Conservation (phyloP, 148 eudicot genomes). For the Salicornia ramosissima region DNA sequence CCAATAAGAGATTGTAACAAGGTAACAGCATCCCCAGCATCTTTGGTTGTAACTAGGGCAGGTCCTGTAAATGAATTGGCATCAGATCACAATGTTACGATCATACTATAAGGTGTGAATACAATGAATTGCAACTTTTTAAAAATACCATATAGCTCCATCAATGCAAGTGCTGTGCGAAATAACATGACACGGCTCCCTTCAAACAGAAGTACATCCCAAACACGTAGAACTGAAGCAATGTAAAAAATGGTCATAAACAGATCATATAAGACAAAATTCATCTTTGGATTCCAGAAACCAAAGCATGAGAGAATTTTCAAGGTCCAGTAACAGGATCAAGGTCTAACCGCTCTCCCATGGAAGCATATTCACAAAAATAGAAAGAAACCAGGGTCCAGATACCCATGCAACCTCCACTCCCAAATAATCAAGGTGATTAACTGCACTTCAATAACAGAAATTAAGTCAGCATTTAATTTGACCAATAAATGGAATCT, state of each 20-base stretch:
- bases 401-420: slow-evolving; percentile 90
- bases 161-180: slow-evolving; percentile 88
- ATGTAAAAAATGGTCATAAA: slow-evolving; percentile 8
- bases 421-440: slow-evolving; percentile 92
- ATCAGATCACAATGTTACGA: neutral
- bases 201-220: slow-evolving; percentile 94
- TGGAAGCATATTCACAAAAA: slow-evolving; percentile 85
- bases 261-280: neutral
- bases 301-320: neutral
- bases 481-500: neutral
- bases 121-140: neutral
- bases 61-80: slow-evolving; percentile 54
- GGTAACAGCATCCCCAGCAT: slow-evolving; percentile 85
- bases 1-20: slow-evolving; percentile 76
- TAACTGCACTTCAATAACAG: slow-evolving; percentile 51
- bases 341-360: slow-evolving; percentile 90
- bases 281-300: neutral
- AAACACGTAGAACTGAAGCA: slow-evolving; percentile 75
- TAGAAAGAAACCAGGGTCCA: slow-evolving; percentile 92
- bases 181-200: slow-evolving; percentile 96
- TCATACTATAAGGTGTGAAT: neutral
- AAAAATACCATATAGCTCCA: slow-evolving; percentile 87
- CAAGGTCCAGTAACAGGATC: neutral
- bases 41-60: slow-evolving; percentile 72
- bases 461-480: slow-evolving; percentile 1